phyloP scores from a whole-genome alignment of 202 grass and related monocot genomes.

The Carex sylvatica region DNA sequence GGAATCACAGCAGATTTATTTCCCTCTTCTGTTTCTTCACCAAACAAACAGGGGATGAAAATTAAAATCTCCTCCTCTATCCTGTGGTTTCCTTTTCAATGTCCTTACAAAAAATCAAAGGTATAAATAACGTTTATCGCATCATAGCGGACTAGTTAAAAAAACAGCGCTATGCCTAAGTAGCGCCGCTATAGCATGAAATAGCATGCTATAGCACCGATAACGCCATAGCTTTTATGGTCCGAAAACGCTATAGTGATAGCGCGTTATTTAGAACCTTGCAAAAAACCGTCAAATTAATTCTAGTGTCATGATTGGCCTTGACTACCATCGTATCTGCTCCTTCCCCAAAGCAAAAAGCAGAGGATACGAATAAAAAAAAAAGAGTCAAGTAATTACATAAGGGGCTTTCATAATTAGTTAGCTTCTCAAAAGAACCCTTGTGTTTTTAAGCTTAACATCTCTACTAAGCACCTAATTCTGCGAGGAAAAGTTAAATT shows the following conservation, averaged over 20 bases:
- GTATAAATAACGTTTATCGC: too few species aligned
- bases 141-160: too few species aligned
- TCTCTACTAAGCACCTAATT: not conserved
- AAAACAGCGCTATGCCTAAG: too few species aligned
- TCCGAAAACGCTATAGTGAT: too few species aligned
- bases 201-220: too few species aligned
- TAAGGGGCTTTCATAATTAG: not conserved
- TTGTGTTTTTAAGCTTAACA: constrained; percentile 10
- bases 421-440: not conserved
- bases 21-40: not conserved
- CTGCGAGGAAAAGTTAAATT: not conserved
- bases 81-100: not conserved
- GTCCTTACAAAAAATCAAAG: not conserved
- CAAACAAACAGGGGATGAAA: not conserved
- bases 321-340: not conserved
- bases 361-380: not conserved
- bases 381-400: not conserved
- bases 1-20: too few species aligned
- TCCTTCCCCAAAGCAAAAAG: not conserved
- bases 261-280: too few species aligned
- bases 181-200: too few species aligned
- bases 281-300: not conserved
- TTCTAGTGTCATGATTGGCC: not conserved
- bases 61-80: too few species aligned
- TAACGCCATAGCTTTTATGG: too few species aligned